Evolutionary conservation across 768 basidiomycete species (phyloP).

Genomic region (Lentinula sp.): DNA sequence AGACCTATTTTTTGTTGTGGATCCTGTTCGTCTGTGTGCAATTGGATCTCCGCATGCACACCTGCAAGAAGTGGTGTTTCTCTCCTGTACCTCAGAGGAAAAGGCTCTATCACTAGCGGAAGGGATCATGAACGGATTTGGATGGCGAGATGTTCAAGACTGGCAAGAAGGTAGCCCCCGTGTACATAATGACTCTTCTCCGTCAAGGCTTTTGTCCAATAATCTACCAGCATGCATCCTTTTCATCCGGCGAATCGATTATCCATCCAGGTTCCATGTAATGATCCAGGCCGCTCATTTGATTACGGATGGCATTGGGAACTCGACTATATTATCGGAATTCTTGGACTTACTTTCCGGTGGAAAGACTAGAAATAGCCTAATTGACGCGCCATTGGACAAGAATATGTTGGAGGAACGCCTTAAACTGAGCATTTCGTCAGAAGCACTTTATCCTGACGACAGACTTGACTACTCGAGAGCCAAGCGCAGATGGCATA

Average conservation of each 20-base stretch:
- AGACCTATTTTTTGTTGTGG: slow-evolving; percentile 34
- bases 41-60: slow-evolving; percentile 6
- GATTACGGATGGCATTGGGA: slow-evolving; percentile 45
- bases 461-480: slow-evolving; percentile 18
- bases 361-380: slow-evolving; percentile 4
- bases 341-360: slow-evolving; percentile 36
- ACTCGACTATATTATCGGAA: slow-evolving; percentile 31
- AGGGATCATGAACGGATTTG: slow-evolving; percentile 24
- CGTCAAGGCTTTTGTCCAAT: slow-evolving; percentile 28
- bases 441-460: slow-evolving; percentile 29
- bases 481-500: slow-evolving; percentile 38
- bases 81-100: slow-evolving; percentile 22
- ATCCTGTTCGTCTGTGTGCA: slow-evolving; percentile 24
- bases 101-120: slow-evolving; percentile 25
- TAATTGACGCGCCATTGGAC: slow-evolving; percentile 3
- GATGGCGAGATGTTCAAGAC: neutral
- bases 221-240: slow-evolving; percentile 34
- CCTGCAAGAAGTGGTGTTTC: slow-evolving; percentile 33
- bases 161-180: neutral
- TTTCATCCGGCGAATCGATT: slow-evolving; percentile 33
- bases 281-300: slow-evolving; percentile 39
- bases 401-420: slow-evolving; percentile 25
- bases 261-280: slow-evolving; percentile 30
- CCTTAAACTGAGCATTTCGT: slow-evolving; percentile 33
- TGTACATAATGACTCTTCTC: neutral